A percentile compares a stretch with the other conserved stretches of the same genome.
Conservation (phyloP, 495 filamentous ascomycete genomes). For the Aspergillus sparsus region DNA sequence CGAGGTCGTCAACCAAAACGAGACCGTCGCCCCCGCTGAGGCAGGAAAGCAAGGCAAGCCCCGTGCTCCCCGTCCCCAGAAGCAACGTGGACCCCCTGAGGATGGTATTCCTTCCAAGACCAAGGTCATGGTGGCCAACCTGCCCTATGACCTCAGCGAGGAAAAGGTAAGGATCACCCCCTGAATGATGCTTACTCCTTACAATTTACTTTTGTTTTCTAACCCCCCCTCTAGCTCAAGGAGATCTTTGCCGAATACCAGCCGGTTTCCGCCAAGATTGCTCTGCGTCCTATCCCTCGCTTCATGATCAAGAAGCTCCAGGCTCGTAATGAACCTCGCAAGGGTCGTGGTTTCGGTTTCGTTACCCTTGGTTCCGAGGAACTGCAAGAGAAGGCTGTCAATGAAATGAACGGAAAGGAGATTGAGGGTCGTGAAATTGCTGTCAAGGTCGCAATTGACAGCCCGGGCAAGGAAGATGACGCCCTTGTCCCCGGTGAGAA, state of each 20-base stretch:
- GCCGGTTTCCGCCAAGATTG: conserved; percentile 94
- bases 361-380: conserved; percentile 95
- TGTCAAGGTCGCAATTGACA: conserved; percentile 99
- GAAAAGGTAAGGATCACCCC: conserved; percentile 70
- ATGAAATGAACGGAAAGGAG: conserved; percentile 98
- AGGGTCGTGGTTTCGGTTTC: conserved; percentile 98
- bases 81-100: conserved; percentile 90
- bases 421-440: conserved; percentile 98
- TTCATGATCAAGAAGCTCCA: conserved; percentile 99
- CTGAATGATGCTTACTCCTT: background rate
- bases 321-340: conserved; percentile 94
- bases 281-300: conserved; percentile 94
- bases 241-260: conserved; percentile 90
- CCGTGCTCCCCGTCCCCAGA: conserved; percentile 51
- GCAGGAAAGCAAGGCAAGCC: conserved; percentile 59
- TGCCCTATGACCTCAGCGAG: conserved; percentile 95
- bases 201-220: conserved; percentile 30
- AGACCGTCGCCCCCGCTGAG: conserved; percentile 58
- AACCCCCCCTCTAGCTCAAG: conserved; percentile 71
- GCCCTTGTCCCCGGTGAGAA: conserved; percentile 66
- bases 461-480: conserved; percentile 96
- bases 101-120: conserved; percentile 98
- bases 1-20: conserved; percentile 55
- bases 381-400: conserved; percentile 91
- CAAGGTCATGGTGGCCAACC: conserved; percentile 99